Base-by-base conservation (phyloP, 2,329 filamentous ascomycete species). In the Phyllosticta citribraziliensis region DNA sequence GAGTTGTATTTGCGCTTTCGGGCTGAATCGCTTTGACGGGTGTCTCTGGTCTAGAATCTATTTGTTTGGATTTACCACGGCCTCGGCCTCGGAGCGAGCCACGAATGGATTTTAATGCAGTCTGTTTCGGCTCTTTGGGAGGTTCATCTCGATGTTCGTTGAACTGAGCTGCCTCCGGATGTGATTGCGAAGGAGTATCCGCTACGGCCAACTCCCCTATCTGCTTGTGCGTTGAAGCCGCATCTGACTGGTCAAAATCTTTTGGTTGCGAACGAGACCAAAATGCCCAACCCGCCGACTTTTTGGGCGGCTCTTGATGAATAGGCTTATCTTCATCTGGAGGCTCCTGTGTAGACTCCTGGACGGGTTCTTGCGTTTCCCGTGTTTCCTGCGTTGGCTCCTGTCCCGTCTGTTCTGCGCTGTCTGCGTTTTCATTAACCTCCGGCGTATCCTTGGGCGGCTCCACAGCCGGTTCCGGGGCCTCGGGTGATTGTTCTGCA, bases 271-370 rank as follows among this genome's bases (percentile, higher is more conserved):
- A 84, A 54, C 80, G 83, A 14, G 86, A 90, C 88, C 88, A 93
- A 66, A 93, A 92, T 0, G 87, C 88, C 89, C 89, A 93, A 0
- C 86, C 88, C 0, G 88, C 88, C 71, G 64, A 75, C 67, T 66
- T 80, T 68, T 73, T 68, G 64, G 81, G 76, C 5, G 1, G 72
- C 64, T 33, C 73, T 69, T 33, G 75, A 72, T 2, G 66, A 2
- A 8, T 56, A 35, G 55, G 57, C 65, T 50, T 60, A 64, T 35
- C 30, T 71, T 57, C 47, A 3, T 30, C 27, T n/a, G 56, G 14
- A 47, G 57, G 35, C 4, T 60, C 53, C 30, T 59, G 25, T 1
- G 24, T 25, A 4, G 40, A 25, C 4, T 53, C 20, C n/a, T 61
- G 59, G 5, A 47, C 25, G 12, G 24, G 52, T 3, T 25, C 55